Evolutionary conservation across 2,329 filamentous ascomycete species (phyloP).

Genomic region (Leptographium procerum): DNA sequence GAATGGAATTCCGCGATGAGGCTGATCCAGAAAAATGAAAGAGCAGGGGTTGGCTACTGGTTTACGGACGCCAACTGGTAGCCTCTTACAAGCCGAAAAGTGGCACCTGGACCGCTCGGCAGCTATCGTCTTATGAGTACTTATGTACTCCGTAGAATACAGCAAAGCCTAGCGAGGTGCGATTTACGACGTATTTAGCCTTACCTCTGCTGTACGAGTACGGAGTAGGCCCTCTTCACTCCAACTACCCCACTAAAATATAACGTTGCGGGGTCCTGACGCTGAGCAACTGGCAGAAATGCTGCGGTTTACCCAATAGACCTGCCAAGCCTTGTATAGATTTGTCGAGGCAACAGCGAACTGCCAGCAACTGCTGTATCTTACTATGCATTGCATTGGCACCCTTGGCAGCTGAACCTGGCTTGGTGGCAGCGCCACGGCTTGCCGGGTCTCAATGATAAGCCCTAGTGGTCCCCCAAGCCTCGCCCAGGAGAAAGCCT

Average conservation of each 20-base stretch:
- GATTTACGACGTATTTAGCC: no score
- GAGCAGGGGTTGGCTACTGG: not conserved
- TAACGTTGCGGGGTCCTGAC: not conserved
- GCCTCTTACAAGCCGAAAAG: not conserved
- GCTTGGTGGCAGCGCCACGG: not conserved
- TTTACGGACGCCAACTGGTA: not conserved
- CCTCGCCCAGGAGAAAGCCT: not conserved
- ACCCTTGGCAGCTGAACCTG: not conserved
- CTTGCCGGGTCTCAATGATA: not conserved
- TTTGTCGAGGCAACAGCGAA: not conserved
- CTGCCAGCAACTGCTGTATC: not conserved
- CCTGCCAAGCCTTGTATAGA: not conserved
- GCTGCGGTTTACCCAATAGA: not conserved
- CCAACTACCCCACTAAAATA: not conserved
- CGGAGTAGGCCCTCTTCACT: not conserved
- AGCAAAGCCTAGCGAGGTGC: no score
- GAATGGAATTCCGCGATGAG: not conserved
- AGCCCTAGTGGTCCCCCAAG: not conserved
- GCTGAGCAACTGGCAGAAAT: not conserved
- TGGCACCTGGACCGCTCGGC: no score
- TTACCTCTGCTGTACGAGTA: not conserved
- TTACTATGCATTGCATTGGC: not conserved
- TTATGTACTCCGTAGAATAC: no score
- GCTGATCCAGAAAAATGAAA: not conserved
- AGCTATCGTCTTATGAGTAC: no score